Evolutionary conservation across 192 early-diverging fungal species (phyloP).

Genomic region (Gaertneriomyces sp.): DNA sequence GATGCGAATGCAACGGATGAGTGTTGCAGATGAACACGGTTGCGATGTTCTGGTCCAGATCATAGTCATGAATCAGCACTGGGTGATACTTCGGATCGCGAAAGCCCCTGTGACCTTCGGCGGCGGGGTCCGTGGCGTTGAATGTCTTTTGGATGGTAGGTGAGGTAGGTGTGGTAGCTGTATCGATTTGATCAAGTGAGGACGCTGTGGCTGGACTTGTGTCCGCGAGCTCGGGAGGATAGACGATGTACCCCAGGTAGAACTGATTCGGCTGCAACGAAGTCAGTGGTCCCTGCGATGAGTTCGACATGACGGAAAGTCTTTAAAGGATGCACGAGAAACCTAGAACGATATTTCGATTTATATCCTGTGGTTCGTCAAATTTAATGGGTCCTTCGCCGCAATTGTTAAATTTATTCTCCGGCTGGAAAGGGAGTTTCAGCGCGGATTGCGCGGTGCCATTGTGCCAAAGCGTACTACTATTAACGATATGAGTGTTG

Average conservation of each 20-base stretch:
- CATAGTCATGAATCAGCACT: not conserved
- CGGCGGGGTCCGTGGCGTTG: not conserved
- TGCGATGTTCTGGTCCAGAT: conserved; percentile 3
- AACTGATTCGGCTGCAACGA: not conserved
- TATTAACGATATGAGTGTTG: too few relatives aligned
- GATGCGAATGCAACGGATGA: not conserved
- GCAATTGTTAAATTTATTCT: too few relatives aligned
- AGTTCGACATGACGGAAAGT: too few relatives aligned
- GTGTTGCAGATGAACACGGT: not conserved
- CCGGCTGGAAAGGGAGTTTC: too few relatives aligned
- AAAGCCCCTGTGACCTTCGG: not conserved
- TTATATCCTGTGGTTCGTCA: too few relatives aligned
- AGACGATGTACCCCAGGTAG: conserved; percentile 7
- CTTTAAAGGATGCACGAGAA: too few relatives aligned
- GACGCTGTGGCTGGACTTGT: not conserved
- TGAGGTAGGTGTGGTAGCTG: too few relatives aligned
- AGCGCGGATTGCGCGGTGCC: too few relatives aligned
- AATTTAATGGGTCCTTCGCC: too few relatives aligned
- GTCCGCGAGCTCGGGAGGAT: not conserved
- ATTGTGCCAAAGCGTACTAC: too few relatives aligned
- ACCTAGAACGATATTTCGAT: too few relatives aligned
- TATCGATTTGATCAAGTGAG: too few relatives aligned
- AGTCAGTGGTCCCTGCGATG: not conserved
- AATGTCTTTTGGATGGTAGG: not conserved
- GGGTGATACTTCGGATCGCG: conserved; percentile 5